A percentile compares a stretch with the other conserved stretches of the same genome.
These are phyloP conservation scores for Lentinula detonsa DNA, from an alignment of 768 basidiomycete species.

Conservation along the genomic window DNA sequence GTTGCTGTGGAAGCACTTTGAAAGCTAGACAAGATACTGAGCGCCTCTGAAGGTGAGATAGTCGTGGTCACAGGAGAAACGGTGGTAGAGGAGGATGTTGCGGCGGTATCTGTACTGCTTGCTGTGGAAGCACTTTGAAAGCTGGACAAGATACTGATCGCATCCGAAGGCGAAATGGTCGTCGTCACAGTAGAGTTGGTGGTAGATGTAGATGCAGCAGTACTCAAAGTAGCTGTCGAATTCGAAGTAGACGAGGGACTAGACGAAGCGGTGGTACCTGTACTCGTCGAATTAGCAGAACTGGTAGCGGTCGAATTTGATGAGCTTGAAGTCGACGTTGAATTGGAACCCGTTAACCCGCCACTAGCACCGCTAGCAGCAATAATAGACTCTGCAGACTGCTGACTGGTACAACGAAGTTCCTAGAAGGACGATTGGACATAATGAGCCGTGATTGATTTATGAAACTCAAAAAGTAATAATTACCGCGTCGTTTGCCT, in stretches of 20 bases:
- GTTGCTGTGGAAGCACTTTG: background rate
- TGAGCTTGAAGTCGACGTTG: background rate
- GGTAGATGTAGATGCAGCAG: background rate
- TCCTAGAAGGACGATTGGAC: background rate
- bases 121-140: too few relatives aligned
- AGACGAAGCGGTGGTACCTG: background rate
- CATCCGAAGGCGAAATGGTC: too few relatives aligned
- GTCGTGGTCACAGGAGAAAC: background rate
- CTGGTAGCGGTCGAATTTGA: background rate
- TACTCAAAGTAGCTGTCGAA: background rate
- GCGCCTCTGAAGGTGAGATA: background rate
- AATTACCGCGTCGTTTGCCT: background rate
- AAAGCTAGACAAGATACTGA: background rate
- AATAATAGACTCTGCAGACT: background rate
- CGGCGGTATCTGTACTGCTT: background rate
- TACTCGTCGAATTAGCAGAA: background rate
- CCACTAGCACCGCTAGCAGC: background rate
- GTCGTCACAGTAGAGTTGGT: background rate
- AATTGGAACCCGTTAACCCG: background rate
- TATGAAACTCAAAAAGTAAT: background rate
- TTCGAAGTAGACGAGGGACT: background rate
- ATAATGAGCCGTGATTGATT: background rate
- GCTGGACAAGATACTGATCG: too few relatives aligned
- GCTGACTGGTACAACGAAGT: conserved; percentile 1
- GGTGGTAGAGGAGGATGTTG: background rate